Conservation (phyloP, 2,329 filamentous ascomycete species). For the Botrytis galanthina region DNA sequence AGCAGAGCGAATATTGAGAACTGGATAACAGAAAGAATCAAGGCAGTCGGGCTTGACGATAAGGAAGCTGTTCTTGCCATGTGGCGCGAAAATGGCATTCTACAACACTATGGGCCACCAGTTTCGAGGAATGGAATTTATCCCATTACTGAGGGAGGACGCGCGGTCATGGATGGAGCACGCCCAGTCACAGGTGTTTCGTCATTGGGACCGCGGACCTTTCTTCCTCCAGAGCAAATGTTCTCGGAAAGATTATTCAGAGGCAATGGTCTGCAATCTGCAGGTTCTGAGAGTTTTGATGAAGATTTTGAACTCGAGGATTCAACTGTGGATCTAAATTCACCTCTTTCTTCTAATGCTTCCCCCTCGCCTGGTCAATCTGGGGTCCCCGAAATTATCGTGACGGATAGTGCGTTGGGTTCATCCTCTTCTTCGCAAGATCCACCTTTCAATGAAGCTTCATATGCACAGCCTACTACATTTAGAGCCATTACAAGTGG, state of each 20-base stretch:
- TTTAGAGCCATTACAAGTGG: not conserved
- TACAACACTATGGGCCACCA: constrained; percentile 4
- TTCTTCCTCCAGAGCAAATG: not conserved
- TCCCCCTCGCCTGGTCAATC: not conserved
- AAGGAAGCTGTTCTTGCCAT: not conserved
- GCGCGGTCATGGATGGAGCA: not conserved
- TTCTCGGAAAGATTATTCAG: constrained; percentile 9
- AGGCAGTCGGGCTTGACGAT: constrained; percentile 9
- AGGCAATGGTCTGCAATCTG: not conserved
- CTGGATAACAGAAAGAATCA: not conserved
- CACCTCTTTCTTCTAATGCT: not conserved
- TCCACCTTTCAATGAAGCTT: not conserved
- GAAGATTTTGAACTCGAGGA: no score
- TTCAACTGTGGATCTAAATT: not conserved
- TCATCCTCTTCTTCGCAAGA: not conserved
- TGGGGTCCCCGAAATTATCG: not conserved
- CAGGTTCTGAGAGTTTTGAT: not conserved
- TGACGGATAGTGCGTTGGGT: not conserved
- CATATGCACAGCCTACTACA: not conserved
- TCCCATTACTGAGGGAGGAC: not conserved
- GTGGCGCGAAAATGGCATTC: constrained; percentile 5
- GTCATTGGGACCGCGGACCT: not conserved
- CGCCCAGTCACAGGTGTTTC: not conserved
- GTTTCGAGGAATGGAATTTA: not conserved
- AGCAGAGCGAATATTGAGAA: constrained; percentile 1